Evolutionary conservation across 2,329 filamentous ascomycete species (phyloP).

Genomic region (Plenodomus biglobosus): DNA sequence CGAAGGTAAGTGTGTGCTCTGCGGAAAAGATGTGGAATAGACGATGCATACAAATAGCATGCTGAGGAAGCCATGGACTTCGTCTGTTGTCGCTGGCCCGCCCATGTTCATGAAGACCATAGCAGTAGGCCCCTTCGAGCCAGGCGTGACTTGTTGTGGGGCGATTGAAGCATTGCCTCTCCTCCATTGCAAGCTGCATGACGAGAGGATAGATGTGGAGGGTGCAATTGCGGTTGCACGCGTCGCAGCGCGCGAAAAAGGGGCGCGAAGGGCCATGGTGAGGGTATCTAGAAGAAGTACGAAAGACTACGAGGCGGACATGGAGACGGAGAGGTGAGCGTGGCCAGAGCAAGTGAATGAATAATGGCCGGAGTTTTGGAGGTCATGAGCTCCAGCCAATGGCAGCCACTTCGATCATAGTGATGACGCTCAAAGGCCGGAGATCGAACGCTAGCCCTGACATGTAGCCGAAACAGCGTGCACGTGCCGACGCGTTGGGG

Average conservation of each 20-base stretch:
- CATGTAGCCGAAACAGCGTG: constrained; percentile 1
- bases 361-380: constrained; percentile 20
- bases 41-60: constrained; percentile 79
- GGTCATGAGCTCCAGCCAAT: constrained; percentile 30
- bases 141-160: constrained; percentile 69
- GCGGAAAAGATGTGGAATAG: neutral
- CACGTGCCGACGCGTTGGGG: constrained; percentile 27
- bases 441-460: constrained; percentile 17
- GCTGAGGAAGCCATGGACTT: constrained; percentile 88
- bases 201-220: constrained; percentile 30
- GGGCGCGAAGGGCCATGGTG: constrained; percentile 45
- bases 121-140: constrained; percentile 79
- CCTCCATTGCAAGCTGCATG: constrained; percentile 40
- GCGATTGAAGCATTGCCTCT: constrained; percentile 60
- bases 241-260: constrained; percentile 36
- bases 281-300: constrained; percentile 21
- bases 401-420: constrained; percentile 13
- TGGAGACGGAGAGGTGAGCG: neutral
- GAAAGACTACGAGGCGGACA: constrained; percentile 3
- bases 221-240: constrained; percentile 34
- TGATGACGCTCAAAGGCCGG: constrained; percentile 31
- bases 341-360: constrained; percentile 25
- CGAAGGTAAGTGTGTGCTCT: constrained; percentile 16
- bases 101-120: constrained; percentile 99
- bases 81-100: constrained; percentile 81